Conservation (phyloP, 164 flowering plant species). For the Berberis thunbergii region DNA sequence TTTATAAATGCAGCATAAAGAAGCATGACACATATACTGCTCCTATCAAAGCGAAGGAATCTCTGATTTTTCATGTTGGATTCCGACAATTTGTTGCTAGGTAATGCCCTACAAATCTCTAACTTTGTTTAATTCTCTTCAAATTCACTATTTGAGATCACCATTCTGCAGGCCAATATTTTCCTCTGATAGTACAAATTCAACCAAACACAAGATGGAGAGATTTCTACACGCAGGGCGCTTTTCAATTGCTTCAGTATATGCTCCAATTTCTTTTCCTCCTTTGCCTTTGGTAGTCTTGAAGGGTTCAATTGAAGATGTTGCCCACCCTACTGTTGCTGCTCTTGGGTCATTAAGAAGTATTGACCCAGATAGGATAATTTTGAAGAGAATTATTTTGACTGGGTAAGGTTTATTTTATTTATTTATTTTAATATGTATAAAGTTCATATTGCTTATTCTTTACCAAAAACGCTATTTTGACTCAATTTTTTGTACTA, state of each 20-base stretch:
- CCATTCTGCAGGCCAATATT: constrained; percentile 70
- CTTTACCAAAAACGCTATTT: too few relatives aligned
- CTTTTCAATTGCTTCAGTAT: constrained; percentile 78
- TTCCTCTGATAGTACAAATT: constrained; percentile 66
- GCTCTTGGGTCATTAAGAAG: constrained; percentile 85
- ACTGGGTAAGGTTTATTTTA: constrained; percentile 51
- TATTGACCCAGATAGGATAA: constrained; percentile 76
- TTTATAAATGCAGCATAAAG: constrained; percentile 49
- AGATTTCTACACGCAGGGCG: constrained; percentile 87
- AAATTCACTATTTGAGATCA: not conserved
- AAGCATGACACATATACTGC: constrained; percentile 69
- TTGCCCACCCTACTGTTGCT: constrained; percentile 44
- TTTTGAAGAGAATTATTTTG: constrained; percentile 76
- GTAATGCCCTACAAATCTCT: constrained; percentile 22
- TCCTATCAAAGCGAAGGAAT: constrained; percentile 86
- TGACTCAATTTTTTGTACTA: too few relatives aligned
- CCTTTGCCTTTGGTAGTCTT: constrained; percentile 71
- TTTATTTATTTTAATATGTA: not conserved
- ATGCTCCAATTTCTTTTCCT: constrained; percentile 87
- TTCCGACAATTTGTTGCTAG: constrained; percentile 90
- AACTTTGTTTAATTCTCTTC: not conserved
- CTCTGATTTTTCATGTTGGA: constrained; percentile 81
- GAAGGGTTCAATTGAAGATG: constrained; percentile 38
- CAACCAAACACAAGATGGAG: constrained; percentile 95
- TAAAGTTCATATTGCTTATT: not conserved